Conservation (phyloP, 164 flowering plant genomes). For the Magnolia sinica region DNA sequence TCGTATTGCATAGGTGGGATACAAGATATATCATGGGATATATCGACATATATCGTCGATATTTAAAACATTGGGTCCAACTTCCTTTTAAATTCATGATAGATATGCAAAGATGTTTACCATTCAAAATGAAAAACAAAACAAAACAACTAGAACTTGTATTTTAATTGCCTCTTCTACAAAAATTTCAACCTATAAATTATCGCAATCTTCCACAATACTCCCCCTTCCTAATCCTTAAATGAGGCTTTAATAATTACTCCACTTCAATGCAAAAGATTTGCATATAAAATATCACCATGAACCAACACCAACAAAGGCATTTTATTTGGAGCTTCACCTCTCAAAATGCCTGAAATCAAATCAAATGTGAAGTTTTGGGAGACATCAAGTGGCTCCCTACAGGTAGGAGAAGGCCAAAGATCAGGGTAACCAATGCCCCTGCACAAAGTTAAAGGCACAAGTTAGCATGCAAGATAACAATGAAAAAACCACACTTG, state of each 20-base stretch:
- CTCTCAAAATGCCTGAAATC: slow-evolving; percentile 73
- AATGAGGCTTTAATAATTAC: too few relatives aligned
- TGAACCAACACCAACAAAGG: neutral
- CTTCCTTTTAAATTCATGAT: too few relatives aligned
- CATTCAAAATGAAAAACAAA: neutral
- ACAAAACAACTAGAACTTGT: neutral
- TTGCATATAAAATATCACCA: neutral
- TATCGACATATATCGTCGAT: too few relatives aligned
- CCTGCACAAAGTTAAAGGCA: slow-evolving; percentile 47
- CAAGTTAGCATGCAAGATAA: neutral
- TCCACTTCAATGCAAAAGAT: neutral
- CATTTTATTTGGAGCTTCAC: slow-evolving; percentile 29
- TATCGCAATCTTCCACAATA: neutral
- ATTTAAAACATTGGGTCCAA: too few relatives aligned
- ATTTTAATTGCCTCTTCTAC: neutral
- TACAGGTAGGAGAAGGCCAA: slow-evolving; percentile 87
- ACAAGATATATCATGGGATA: too few relatives aligned
- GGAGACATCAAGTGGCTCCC: slow-evolving; percentile 93
- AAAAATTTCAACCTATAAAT: neutral
- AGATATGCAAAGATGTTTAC: too few relatives aligned
- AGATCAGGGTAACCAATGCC: slow-evolving; percentile 93
- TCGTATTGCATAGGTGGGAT: too few relatives aligned
- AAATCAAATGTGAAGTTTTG: slow-evolving; percentile 85
- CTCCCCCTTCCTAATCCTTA: neutral
- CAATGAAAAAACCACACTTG: neutral